Evolutionary conservation across 441 rosid genomes (phyloP), one percentile per base, ranked within the genome.

Genomic region (Dalechampia spathulata): DNA sequence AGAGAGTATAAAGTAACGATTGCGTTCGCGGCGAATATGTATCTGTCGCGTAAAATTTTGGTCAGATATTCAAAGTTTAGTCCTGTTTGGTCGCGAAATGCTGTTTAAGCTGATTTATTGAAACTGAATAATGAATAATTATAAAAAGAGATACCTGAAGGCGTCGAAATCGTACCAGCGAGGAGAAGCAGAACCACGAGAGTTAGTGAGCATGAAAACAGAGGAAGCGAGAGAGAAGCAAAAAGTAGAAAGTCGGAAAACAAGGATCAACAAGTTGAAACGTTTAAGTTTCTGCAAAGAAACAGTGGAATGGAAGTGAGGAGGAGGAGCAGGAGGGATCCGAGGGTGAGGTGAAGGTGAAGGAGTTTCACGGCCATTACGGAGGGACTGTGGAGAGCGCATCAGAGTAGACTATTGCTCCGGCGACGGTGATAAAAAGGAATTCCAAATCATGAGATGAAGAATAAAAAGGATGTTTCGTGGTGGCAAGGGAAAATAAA

Each of bases 81-180:
- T n/a, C n/a, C n/a, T n/a, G n/a, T n/a, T n/a, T n/a, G n/a, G n/a
- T n/a, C n/a, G n/a, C n/a, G n/a, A n/a, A n/a, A n/a, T n/a, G n/a
- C n/a, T n/a, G n/a, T n/a, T n/a, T 39, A 7, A 2, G 23, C 25
- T 0, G 41, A 22, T 17, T 1, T n/a, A 3, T 21, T n/a, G 22
- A 36, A 21, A 34, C 20, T 40, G 5, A 3, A 40, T 13, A 0
- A 53, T 16, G 19, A 1, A 19, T 3, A 14, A 14, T 3, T 6
- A 36, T 7, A 4, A 27, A 5, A 41, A 23, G 7, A 1, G 14
- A 21, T 65, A 89, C 92, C 97, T 82, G 86, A 78, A 85, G 41
- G 95, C 95, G 66, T 83, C 93, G 64, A 83, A 90, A 62, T 84
- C 83, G 73, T 67, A 78, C 97, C 95, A 90, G 65, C 52, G 81